A percentile compares a stretch with the other conserved stretches of the same genome.
Evolutionary conservation across 345 rosid genomes (phyloP).

Genomic region (Carallia brachiata): DNA sequence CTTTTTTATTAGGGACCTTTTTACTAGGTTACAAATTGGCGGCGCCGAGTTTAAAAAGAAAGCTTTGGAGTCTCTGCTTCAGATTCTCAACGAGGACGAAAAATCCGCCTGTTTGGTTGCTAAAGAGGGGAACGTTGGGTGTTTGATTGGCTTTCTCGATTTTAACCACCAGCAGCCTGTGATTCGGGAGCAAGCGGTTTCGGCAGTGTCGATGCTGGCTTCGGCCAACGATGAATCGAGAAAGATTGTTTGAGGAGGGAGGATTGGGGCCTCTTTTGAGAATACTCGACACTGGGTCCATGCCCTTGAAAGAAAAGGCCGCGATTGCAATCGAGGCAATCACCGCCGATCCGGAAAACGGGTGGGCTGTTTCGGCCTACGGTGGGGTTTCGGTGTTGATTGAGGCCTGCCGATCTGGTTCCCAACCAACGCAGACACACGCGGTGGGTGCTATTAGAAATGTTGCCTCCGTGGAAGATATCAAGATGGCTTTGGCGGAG

Average conservation of each 20-base stretch:
- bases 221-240: slow-evolving; percentile 57
- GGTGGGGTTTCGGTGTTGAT: slow-evolving; percentile 57
- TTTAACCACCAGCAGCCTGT: slow-evolving; percentile 35
- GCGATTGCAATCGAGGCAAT: slow-evolving; percentile 68
- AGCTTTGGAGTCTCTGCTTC: slow-evolving; percentile 68
- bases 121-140: slow-evolving; percentile 66
- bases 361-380: slow-evolving; percentile 71
- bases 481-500: slow-evolving; percentile 52
- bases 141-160: slow-evolving; percentile 62
- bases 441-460: slow-evolving; percentile 64
- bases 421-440: slow-evolving; percentile 44
- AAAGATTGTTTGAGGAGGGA: slow-evolving; percentile 60
- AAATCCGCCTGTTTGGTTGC: slow-evolving; percentile 56
- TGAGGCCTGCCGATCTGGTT: slow-evolving; percentile 69
- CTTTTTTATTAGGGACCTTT: slow-evolving; percentile 66
- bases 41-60: slow-evolving; percentile 71
- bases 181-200: slow-evolving; percentile 63
- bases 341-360: slow-evolving; percentile 62
- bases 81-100: slow-evolving; percentile 52
- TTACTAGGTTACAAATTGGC: slow-evolving; percentile 78
- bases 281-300: slow-evolving; percentile 59
- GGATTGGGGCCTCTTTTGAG: slow-evolving; percentile 72
- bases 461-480: slow-evolving; percentile 55
- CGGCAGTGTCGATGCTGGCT: slow-evolving; percentile 59
- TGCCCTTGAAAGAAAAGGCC: slow-evolving; percentile 57